A percentile compares a stretch with the other conserved stretches of the same genome.
Evolutionary conservation across 352 stramenopile genomes (phyloP).

Genomic region (Phytophthora ohioensis): DNA sequence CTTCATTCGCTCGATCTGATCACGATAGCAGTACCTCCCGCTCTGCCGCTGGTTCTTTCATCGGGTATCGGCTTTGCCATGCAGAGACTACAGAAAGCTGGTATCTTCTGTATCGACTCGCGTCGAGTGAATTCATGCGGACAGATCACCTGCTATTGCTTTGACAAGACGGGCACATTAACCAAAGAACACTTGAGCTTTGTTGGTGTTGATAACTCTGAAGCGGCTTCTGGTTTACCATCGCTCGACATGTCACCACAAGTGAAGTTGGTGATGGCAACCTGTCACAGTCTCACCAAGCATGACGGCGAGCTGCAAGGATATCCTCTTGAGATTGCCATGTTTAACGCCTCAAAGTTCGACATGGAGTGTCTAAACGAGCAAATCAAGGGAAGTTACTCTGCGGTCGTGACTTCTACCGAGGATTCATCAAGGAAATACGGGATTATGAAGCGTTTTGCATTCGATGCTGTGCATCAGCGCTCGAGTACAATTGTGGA

Average conservation of each 20-base stretch:
- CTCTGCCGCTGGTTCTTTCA: slow-evolving; percentile 59
- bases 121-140: slow-evolving; percentile 61
- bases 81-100: slow-evolving; percentile 35
- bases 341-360: slow-evolving; percentile 55
- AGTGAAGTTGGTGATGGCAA: slow-evolving; percentile 51
- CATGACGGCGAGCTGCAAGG: slow-evolving; percentile 46
- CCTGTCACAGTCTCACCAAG: slow-evolving; percentile 53
- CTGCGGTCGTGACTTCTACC: slow-evolving; percentile 30
- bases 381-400: slow-evolving; percentile 23
- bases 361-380: slow-evolving; percentile 27
- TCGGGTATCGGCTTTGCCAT: slow-evolving; percentile 56
- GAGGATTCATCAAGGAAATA: slow-evolving; percentile 43
- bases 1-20: slow-evolving; percentile 57
- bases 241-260: slow-evolving; percentile 13
- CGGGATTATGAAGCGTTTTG: slow-evolving; percentile 58
- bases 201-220: slow-evolving; percentile 35
- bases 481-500: slow-evolving; percentile 60
- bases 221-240: slow-evolving; percentile 1
- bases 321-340: slow-evolving; percentile 60
- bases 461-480: slow-evolving; percentile 62
- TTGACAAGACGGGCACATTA: slow-evolving; percentile 75
- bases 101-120: slow-evolving; percentile 53
- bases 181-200: slow-evolving; percentile 61
- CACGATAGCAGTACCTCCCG: slow-evolving; percentile 60
- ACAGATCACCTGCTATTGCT: slow-evolving; percentile 71